Conservation (phyloP, 129 eudicot species). For the Tagetes erecta region DNA sequence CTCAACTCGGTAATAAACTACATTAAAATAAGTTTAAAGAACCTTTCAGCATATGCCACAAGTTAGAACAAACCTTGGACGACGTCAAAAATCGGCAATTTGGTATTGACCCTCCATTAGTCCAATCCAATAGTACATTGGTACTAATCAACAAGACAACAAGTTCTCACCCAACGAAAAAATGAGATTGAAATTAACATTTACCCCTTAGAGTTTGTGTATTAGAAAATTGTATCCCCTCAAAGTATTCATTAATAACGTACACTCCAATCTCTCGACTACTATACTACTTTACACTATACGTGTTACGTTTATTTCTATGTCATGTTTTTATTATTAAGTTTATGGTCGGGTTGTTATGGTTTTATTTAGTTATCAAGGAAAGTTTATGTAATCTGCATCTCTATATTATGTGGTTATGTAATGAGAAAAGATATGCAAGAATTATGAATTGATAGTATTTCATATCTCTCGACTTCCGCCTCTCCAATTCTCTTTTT, state of each 20-base stretch:
- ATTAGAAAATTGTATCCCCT: neutral
- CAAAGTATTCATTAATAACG: neutral
- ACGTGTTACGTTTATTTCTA: too few species aligned
- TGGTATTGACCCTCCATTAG: conserved; percentile 15
- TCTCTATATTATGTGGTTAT: too few species aligned
- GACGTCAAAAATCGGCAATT: conserved; percentile 16
- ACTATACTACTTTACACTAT: neutral
- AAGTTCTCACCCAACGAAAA: neutral
- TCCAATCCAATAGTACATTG: neutral
- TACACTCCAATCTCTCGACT: neutral
- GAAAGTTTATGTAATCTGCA: too few species aligned
- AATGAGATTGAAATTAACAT: neutral
- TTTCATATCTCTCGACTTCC: too few species aligned
- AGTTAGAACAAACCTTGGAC: conserved; percentile 8
- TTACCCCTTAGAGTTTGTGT: conserved; percentile 4
- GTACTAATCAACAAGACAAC: conserved; percentile 10
- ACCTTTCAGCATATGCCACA: neutral
- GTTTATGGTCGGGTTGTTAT: too few species aligned
- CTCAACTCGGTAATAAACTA: neutral
- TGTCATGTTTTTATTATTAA: too few species aligned
- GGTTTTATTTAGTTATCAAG: too few species aligned
- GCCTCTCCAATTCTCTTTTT: too few species aligned
- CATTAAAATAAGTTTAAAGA: neutral
- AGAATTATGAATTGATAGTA: too few species aligned
- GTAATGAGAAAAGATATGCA: too few species aligned